phyloP scores from a whole-genome alignment of 108 stramenopile genomes.

The Nitzschia sp. region DNA sequence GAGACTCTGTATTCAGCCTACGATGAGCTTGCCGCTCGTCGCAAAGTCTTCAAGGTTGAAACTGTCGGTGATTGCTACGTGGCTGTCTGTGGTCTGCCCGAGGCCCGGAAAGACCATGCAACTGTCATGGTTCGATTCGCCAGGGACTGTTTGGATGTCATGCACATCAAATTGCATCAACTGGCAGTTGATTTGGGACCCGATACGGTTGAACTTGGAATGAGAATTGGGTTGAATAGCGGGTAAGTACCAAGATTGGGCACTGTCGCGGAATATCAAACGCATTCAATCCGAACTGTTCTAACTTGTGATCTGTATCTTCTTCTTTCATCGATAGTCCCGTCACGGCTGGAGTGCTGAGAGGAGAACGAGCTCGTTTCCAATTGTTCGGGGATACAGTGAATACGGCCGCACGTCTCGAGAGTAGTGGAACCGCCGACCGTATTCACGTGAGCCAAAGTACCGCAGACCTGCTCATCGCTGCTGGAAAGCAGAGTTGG shows the following conservation, averaged over 20 bases:
- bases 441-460: not conserved
- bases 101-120: conserved; percentile 8
- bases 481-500: conserved; percentile 24
- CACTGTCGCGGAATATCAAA: too few relatives aligned
- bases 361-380: not conserved
- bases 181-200: conserved; percentile 13
- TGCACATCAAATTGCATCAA: not conserved
- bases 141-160: not conserved
- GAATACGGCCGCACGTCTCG: not conserved
- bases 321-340: too few relatives aligned
- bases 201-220: conserved; percentile 8
- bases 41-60: conserved; percentile 7
- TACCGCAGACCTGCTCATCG: conserved; percentile 29
- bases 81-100: conserved; percentile 9
- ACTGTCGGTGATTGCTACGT: conserved; percentile 19
- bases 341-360: not conserved
- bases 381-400: not conserved
- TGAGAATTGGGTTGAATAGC: conserved; percentile 13
- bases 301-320: too few relatives aligned
- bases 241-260: too few relatives aligned
- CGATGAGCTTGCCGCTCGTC: conserved; percentile 31
- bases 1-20: conserved; percentile 53
- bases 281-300: too few relatives aligned
- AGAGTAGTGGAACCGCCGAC: not conserved
- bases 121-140: conserved; percentile 17